phyloP scores from a whole-genome alignment of 352 stramenopile species.

The Nothophytophthora sp. region DNA sequence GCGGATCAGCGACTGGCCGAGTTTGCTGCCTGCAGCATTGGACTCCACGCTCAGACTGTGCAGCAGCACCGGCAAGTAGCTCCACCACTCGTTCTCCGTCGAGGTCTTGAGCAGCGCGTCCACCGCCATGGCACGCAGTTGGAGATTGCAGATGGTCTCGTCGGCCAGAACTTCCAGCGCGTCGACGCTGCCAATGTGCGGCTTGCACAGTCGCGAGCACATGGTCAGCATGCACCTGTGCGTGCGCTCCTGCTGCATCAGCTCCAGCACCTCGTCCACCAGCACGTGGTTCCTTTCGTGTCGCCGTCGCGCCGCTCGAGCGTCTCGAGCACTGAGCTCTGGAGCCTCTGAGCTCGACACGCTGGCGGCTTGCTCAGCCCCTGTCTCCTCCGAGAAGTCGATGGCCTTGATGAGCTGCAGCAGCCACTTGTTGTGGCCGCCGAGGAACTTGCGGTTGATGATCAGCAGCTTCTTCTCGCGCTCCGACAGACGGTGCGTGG shows the following conservation, averaged over 20 bases:
- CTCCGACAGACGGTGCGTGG: slow-evolving; percentile 70
- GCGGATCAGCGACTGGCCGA: slow-evolving; percentile 66
- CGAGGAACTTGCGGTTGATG: slow-evolving; percentile 79
- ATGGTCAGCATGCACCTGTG: slow-evolving; percentile 90
- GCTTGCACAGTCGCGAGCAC: slow-evolving; percentile 81
- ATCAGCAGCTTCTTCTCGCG: slow-evolving; percentile 75
- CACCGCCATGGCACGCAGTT: slow-evolving; percentile 60
- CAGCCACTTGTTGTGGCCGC: slow-evolving; percentile 84
- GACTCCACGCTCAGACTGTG: slow-evolving; percentile 76
- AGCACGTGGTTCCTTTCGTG: slow-evolving; percentile 34
- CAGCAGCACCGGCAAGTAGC: slow-evolving; percentile 71
- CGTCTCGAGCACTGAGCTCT: slow-evolving; percentile 19
- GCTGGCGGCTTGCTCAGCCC: slow-evolving; percentile 29
- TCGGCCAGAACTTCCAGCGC: slow-evolving; percentile 78
- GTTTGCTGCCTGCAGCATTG: slow-evolving; percentile 60
- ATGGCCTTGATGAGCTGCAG: slow-evolving; percentile 85
- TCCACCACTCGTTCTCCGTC: slow-evolving; percentile 80
- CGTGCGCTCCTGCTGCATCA: slow-evolving; percentile 65
- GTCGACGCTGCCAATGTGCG: slow-evolving; percentile 74
- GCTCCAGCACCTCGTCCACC: slow-evolving; percentile 56
- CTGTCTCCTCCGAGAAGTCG: slow-evolving; percentile 61
- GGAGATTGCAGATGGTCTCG: slow-evolving; percentile 60
- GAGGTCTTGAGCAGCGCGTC: slow-evolving; percentile 65
- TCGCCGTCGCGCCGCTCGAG: slow-evolving; percentile 3
- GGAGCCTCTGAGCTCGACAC: slow-evolving; percentile 13